Evolutionary conservation across 352 stramenopile genomes (phyloP).

Genomic region (Phytophthora aleatoria): DNA sequence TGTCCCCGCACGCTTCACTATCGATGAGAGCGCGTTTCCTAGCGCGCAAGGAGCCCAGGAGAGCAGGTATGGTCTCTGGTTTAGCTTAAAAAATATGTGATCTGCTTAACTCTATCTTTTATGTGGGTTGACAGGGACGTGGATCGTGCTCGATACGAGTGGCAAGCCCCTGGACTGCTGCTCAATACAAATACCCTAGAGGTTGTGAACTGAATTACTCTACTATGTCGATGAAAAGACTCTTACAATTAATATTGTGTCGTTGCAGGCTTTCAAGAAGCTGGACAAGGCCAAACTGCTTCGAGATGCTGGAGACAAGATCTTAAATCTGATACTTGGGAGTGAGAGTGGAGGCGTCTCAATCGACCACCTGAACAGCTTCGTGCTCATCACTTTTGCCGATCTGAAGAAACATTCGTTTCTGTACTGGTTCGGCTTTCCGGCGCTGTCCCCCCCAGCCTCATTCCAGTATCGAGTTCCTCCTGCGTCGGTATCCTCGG

Average conservation of each 20-base stretch:
- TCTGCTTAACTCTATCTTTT: neutral
- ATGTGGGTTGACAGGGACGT: slow-evolving; percentile 21
- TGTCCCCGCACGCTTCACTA: slow-evolving; percentile 71
- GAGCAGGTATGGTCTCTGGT: neutral
- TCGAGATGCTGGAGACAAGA: slow-evolving; percentile 39
- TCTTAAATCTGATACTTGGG: slow-evolving; percentile 43
- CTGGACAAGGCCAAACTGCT: slow-evolving; percentile 85
- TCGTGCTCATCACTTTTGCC: slow-evolving; percentile 91
- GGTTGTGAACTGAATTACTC: slow-evolving; percentile 26
- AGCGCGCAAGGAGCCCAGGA: slow-evolving; percentile 5
- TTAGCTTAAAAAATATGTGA: neutral
- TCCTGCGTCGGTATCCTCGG: slow-evolving; percentile 30
- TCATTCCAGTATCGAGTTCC: slow-evolving; percentile 42
- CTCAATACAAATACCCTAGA: slow-evolving; percentile 90
- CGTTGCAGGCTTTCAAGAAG: slow-evolving; percentile 75
- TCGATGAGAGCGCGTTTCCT: slow-evolving; percentile 78
- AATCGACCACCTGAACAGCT: slow-evolving; percentile 76
- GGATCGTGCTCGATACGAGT: slow-evolving; percentile 79
- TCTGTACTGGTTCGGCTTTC: slow-evolving; percentile 94
- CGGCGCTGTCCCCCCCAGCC: slow-evolving; percentile 59
- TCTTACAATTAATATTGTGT: slow-evolving; percentile 5
- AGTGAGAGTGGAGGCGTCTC: slow-evolving; percentile 10
- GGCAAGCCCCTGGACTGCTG: slow-evolving; percentile 66
- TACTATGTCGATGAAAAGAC: neutral
- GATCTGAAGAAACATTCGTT: slow-evolving; percentile 95